Percentiles rank a stretch among this genome's conserved stretches.
phyloP scores from a whole-genome alignment of 2,329 filamentous ascomycete genomes.

The Claviceps pazoutovae region DNA sequence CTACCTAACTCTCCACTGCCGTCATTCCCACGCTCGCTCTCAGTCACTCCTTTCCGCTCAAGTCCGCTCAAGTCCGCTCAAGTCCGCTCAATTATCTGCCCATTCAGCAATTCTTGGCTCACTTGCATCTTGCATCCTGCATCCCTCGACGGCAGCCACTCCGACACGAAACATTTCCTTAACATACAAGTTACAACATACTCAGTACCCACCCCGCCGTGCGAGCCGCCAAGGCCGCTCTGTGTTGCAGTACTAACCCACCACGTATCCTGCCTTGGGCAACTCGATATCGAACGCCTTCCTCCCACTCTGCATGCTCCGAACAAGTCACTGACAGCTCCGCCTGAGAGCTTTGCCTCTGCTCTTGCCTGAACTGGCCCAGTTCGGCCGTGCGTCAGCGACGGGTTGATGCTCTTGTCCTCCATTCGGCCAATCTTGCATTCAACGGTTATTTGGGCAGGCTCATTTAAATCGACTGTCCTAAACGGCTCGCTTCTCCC shows the following conservation, averaged over 20 bases:
- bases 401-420: constrained; percentile 6
- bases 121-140: constrained; percentile 9
- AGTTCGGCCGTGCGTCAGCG: constrained; percentile 12
- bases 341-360: constrained; percentile 13
- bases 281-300: constrained; percentile 3
- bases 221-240: neutral
- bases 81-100: constrained; percentile 12
- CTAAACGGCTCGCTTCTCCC: neutral
- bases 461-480: neutral
- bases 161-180: neutral
- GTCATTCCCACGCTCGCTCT: constrained; percentile 15
- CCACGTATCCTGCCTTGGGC: constrained; percentile 2
- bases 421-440: constrained; percentile 1
- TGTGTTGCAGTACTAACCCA: neutral
- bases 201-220: neutral
- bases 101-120: neutral
- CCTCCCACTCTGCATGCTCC: constrained; percentile 21
- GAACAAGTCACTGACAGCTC: constrained; percentile 19
- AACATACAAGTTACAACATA: neutral
- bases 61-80: constrained; percentile 9
- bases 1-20: neutral
- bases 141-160: constrained; percentile 5
- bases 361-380: neutral
- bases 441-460: neutral
- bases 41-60: constrained; percentile 25